These are phyloP conservation scores for Lyophyllum semitale DNA, from an alignment of 768 basidiomycete genomes.

Conservation along the genomic window DNA sequence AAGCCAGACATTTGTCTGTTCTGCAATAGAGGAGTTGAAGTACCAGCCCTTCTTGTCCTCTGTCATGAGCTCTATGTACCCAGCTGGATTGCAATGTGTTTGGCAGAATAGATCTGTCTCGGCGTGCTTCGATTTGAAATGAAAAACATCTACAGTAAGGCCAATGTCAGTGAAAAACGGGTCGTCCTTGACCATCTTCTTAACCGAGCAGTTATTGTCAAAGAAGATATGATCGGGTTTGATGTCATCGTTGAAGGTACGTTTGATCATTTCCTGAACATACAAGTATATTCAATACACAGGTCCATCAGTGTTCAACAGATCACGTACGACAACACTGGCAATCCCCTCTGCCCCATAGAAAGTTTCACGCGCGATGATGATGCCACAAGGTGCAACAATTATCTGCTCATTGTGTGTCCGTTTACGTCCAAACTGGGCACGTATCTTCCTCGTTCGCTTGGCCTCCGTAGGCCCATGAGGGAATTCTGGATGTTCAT, in stretches of 20 bases:
- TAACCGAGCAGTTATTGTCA: constrained; percentile 24
- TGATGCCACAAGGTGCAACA: constrained; percentile 34
- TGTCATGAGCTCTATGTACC: constrained; percentile 33
- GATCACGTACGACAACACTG: constrained; percentile 13
- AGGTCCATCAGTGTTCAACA: neutral
- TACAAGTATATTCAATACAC: neutral
- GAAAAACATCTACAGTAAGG: constrained; percentile 37
- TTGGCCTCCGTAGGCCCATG: too few species aligned
- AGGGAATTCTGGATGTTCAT: too few species aligned
- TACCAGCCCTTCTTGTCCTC: constrained; percentile 29
- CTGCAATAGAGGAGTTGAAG: constrained; percentile 44
- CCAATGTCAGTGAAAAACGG: constrained; percentile 19
- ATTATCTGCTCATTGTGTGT: constrained; percentile 37
- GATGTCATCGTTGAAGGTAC: constrained; percentile 13
- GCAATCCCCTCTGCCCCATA: constrained; percentile 18
- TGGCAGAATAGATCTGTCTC: constrained; percentile 24
- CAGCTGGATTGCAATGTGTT: constrained; percentile 30
- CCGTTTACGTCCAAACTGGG: constrained; percentile 27
- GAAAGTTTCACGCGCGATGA: constrained; percentile 30
- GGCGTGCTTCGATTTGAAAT: constrained; percentile 36
- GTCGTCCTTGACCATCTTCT: constrained; percentile 2
- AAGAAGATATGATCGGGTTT: constrained; percentile 23
- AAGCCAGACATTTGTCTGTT: constrained; percentile 47
- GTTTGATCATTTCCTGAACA: constrained; percentile 23
- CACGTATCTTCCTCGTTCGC: constrained; percentile 17